These are phyloP conservation scores for Neopestalotiopsis clavispora DNA, from an alignment of 2,329 filamentous ascomycete species.

Conservation along the genomic window DNA sequence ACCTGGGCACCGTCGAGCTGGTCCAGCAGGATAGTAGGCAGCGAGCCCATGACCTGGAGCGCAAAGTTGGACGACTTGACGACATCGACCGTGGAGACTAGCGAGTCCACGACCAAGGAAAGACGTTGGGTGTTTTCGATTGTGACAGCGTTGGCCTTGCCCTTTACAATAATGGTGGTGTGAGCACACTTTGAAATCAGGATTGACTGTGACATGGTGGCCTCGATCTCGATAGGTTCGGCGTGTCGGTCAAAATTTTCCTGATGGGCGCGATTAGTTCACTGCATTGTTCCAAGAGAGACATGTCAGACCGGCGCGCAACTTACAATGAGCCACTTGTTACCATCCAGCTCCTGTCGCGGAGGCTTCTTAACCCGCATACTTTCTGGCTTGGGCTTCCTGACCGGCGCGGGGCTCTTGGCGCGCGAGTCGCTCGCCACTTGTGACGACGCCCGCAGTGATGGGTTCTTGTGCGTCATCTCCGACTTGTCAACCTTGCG, in stretches of 20 bases:
- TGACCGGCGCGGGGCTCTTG: slow-evolving; percentile 87
- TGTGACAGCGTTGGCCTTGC: slow-evolving; percentile 96
- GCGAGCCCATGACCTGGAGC: slow-evolving; percentile 83
- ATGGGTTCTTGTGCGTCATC: slow-evolving; percentile 99
- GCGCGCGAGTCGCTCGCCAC: slow-evolving; percentile 70
- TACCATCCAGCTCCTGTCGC: slow-evolving; percentile 80
- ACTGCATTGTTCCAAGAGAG: not conserved
- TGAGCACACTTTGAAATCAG: slow-evolving; percentile 92
- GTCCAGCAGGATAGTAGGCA: slow-evolving; percentile 89
- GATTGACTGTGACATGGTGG: slow-evolving; percentile 83
- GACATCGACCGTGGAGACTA: slow-evolving; percentile 68
- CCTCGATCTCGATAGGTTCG: slow-evolving; percentile 79
- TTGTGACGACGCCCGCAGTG: slow-evolving; percentile 73
- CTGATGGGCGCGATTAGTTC: slow-evolving; percentile 40
- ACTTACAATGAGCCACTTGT: slow-evolving; percentile 88
- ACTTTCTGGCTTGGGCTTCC: slow-evolving; percentile 84
- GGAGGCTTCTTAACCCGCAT: slow-evolving; percentile 84
- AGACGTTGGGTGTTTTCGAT: slow-evolving; percentile 87
- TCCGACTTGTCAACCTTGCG: slow-evolving; percentile 93
- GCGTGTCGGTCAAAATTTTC: slow-evolving; percentile 87
- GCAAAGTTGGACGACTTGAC: slow-evolving; percentile 96
- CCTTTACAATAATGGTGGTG: slow-evolving; percentile 84
- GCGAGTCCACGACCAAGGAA: slow-evolving; percentile 72
- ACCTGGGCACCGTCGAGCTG: slow-evolving; percentile 90
- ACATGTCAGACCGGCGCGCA: not conserved